phyloP scores from a whole-genome alignment of 768 basidiomycete species.

The Russula earlei region DNA sequence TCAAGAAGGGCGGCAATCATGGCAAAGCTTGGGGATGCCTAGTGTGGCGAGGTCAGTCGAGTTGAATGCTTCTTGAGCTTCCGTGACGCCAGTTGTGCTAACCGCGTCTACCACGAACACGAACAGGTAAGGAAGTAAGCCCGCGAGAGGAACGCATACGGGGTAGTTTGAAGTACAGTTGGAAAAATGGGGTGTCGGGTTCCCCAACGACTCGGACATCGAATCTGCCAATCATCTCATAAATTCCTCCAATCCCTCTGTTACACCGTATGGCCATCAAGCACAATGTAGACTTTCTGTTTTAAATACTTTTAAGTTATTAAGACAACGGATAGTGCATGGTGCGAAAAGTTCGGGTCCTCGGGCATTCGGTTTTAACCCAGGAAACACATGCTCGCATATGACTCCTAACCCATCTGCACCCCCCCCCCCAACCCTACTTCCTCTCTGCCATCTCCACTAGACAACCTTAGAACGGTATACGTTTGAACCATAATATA shows the following conservation, averaged over 20 bases:
- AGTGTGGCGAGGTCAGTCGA: conserved; percentile 62
- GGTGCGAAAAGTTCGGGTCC: background rate
- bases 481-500: background rate
- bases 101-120: conserved; percentile 22
- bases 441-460: background rate
- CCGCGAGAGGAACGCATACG: conserved; percentile 51
- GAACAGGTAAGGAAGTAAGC: conserved; percentile 54
- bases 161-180: conserved; percentile 67
- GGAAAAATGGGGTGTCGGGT: conserved; percentile 50
- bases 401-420: too few relatives aligned
- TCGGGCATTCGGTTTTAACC: background rate
- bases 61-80: background rate
- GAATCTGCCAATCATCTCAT: background rate
- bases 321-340: background rate
- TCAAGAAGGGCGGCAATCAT: conserved; percentile 66
- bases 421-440: background rate
- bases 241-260: background rate
- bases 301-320: background rate
- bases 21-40: conserved; percentile 80
- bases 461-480: background rate
- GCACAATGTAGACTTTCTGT: background rate
- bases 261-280: background rate
- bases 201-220: background rate
- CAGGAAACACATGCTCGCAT: conserved; percentile 8
- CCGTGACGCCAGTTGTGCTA: background rate